phyloP scores from a whole-genome alignment of 2,329 filamentous ascomycete species.

The Colletotrichum sp. region DNA sequence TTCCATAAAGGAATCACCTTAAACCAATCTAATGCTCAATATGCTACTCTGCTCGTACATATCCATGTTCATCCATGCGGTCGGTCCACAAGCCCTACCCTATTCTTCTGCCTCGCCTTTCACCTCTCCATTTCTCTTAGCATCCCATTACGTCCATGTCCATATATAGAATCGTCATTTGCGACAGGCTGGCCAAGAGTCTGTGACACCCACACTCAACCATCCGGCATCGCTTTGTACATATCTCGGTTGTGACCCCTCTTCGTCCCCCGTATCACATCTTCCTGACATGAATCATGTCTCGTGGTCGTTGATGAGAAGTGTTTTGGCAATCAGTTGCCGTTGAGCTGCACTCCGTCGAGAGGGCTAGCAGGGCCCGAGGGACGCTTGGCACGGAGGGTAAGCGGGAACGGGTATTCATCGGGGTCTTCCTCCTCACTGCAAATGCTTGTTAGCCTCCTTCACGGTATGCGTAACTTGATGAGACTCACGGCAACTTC shows the following conservation, averaged over 20 bases:
- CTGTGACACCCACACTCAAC: neutral
- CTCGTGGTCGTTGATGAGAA: neutral
- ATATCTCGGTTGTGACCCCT: neutral
- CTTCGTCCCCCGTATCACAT: neutral
- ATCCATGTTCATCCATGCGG: slow-evolving; percentile 13
- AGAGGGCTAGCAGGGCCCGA: slow-evolving; percentile 45
- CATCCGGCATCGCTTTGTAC: neutral
- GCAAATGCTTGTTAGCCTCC: slow-evolving; percentile 33
- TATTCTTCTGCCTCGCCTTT: neutral
- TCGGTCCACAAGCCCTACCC: neutral
- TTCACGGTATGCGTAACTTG: neutral
- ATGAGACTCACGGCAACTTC: slow-evolving; percentile 87
- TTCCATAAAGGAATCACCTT: neutral
- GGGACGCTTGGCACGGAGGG: slow-evolving; percentile 58
- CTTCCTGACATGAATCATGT: neutral
- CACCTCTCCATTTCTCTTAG: neutral
- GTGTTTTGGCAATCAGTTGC: slow-evolving; percentile 7
- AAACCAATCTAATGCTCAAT: slow-evolving; percentile 22
- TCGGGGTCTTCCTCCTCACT: slow-evolving; percentile 94
- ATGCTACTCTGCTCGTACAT: slow-evolving; percentile 22
- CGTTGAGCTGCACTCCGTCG: slow-evolving; percentile 40
- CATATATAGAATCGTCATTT: slow-evolving; percentile 16
- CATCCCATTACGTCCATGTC: slow-evolving; percentile 16
- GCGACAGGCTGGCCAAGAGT: neutral
- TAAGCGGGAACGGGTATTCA: slow-evolving; percentile 67